Evolutionary conservation across 2,329 filamentous ascomycete species (phyloP), one percentile per base, ranked within the genome.

Genomic region (Knufia fluminis): DNA sequence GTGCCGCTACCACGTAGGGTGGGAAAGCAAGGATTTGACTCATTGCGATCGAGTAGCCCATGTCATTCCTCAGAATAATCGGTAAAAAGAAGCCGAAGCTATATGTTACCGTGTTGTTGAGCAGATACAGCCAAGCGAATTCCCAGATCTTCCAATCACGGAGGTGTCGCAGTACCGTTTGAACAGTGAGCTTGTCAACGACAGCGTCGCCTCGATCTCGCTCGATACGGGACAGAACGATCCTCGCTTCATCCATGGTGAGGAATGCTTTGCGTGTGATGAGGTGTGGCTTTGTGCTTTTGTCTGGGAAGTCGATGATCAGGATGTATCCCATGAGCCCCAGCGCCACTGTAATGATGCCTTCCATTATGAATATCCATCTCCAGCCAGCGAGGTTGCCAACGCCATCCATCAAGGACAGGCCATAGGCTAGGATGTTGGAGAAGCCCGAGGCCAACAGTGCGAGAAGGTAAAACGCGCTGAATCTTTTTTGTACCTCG

Each of bases 41-140:
- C 46, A 71, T 70, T 4, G 74, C 81, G 3, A 82, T 71, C 40
- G 66, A 70, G 69, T 86, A 89, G 14, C 77, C 75, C 71, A 90
- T 77, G 17, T 75, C 74, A 19, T 66, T 56, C 8, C 62, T 61
- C 3, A 94, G 78, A 58, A 92, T 86, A 59, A 90, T 78, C 4
- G 86, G 85, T 4, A 90, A 68, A 62, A 90, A 90, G 65, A 85
- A 91, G 2, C 85, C 82, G 9, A 92, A 75, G 0, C 85, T 79
- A 62, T 92, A 92, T n/a, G 76, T 76, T 44, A 86, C 77, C 8
- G 83, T 85, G 8, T 50, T 48, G 10, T 48, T 50, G 10, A 23
- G 32, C 46, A 52, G 43, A 31, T 52, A 54, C 19, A 46, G 14
- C 43, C 47, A 45, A 2, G 45, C 32, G 32, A 39, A 49, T 35